Evolutionary conservation across 1,139 yeast species (phyloP).

Genomic region (Lodderomyces parapsilosis): DNA sequence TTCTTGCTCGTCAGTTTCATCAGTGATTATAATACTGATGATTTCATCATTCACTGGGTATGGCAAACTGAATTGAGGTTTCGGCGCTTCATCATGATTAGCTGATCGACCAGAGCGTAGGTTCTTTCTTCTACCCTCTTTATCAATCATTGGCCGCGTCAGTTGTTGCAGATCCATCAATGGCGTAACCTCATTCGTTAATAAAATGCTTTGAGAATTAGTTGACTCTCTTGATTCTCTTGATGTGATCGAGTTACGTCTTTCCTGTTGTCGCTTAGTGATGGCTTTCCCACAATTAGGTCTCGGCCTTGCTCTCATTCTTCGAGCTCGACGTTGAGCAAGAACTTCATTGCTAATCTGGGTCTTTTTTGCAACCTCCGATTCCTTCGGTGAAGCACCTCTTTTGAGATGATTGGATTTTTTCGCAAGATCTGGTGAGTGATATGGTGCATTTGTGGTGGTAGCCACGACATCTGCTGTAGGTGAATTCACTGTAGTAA

Average conservation of each 20-base stretch:
- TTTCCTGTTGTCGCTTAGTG: background rate
- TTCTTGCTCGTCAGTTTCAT: slow-evolving; percentile 2
- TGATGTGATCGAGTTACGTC: slow-evolving; percentile 1
- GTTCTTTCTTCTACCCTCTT: background rate
- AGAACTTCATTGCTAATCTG: background rate
- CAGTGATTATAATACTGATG: slow-evolving; percentile 5
- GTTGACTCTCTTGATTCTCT: background rate
- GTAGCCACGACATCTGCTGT: background rate
- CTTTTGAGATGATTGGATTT: background rate
- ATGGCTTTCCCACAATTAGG: background rate
- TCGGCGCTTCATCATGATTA: background rate
- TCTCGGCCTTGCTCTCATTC: slow-evolving; percentile 2
- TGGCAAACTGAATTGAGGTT: slow-evolving; percentile 5
- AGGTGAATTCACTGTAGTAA: background rate
- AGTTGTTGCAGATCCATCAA: background rate
- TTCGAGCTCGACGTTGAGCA: slow-evolving; percentile 2
- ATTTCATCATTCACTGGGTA: slow-evolving; percentile 11
- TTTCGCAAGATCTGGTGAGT: background rate
- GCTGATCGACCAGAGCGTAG: background rate
- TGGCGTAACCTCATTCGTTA: too few relatives aligned
- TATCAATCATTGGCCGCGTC: background rate
- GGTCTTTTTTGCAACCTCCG: slow-evolving; percentile 1
- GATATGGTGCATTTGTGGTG: background rate
- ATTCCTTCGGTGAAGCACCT: background rate
- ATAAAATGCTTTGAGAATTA: too few relatives aligned